phyloP scores from a whole-genome alignment of 805 yeast species.

The Saccharomyces mikatae region DNA sequence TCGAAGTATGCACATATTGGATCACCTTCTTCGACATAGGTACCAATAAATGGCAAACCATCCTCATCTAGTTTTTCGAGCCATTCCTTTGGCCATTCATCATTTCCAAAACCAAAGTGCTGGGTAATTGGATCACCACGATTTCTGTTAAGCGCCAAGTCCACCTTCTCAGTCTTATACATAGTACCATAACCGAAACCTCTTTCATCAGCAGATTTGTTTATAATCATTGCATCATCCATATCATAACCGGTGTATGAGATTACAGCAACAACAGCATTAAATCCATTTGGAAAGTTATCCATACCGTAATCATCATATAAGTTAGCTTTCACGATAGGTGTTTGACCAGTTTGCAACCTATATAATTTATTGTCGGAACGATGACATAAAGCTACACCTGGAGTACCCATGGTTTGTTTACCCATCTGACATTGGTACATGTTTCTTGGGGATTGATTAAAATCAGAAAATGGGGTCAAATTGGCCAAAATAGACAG shows the following conservation, averaged over 20 bases:
- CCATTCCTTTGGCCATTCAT: conserved; percentile 90
- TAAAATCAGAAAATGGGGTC: conserved; percentile 97
- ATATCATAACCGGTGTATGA: conserved; percentile 98
- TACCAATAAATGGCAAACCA: conserved; percentile 88
- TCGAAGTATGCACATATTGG: conserved; percentile 91
- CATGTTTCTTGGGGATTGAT: conserved; percentile 99
- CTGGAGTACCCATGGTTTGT: conserved; percentile 99
- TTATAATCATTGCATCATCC: conserved; percentile 99
- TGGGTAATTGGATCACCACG: conserved; percentile 92
- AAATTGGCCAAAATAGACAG: conserved; percentile 90
- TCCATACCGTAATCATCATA: conserved; percentile 97
- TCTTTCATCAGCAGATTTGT: conserved; percentile 94
- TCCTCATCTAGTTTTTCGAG: conserved; percentile 79
- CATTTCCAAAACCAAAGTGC: conserved; percentile 89
- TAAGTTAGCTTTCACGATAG: conserved; percentile 86
- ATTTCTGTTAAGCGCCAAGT: conserved; percentile 65
- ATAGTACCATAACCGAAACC: conserved; percentile 98
- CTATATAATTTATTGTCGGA: conserved; percentile 92
- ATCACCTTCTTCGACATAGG: conserved; percentile 86
- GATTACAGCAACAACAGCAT: conserved; percentile 97
- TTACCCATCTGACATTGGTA: conserved; percentile 99
- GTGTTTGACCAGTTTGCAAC: conserved; percentile 92
- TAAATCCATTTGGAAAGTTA: conserved; percentile 95
- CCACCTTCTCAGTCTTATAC: conserved; percentile 88
- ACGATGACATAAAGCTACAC: conserved; percentile 86